phyloP scores from a whole-genome alignment of 495 filamentous ascomycete genomes.

The Evernia prunastri region DNA sequence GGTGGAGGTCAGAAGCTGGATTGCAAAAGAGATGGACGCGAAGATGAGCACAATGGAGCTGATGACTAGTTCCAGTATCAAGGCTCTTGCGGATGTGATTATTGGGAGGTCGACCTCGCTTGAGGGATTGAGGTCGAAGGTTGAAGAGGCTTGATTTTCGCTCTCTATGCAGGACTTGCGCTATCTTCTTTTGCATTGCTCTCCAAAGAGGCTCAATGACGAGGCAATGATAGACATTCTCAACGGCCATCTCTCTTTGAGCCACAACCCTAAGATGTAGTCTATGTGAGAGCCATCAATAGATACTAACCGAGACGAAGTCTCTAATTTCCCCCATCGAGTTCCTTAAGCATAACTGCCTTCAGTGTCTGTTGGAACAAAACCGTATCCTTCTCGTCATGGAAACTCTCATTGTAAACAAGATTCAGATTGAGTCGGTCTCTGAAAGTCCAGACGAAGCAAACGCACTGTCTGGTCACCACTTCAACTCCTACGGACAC shows the following conservation, averaged over 20 bases:
- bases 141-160: too few species aligned
- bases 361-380: neutral
- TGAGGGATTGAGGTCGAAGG: neutral
- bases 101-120: neutral
- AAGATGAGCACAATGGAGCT: slow-evolving; percentile 45
- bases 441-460: slow-evolving; percentile 27
- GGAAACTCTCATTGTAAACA: slow-evolving; percentile 33
- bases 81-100: slow-evolving; percentile 11
- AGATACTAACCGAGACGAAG: too few species aligned
- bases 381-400: slow-evolving; percentile 23
- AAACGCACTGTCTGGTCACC: slow-evolving; percentile 25
- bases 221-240: too few species aligned
- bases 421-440: slow-evolving; percentile 28
- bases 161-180: too few species aligned
- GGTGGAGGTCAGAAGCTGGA: slow-evolving; percentile 53
- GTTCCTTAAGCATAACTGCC: neutral
- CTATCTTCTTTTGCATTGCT: too few species aligned
- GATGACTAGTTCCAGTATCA: slow-evolving; percentile 15
- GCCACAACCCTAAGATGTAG: too few species aligned
- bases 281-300: too few species aligned
- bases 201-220: too few species aligned
- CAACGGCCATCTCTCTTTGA: too few species aligned
- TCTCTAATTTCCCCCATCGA: neutral
- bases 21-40: slow-evolving; percentile 39
- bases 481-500: slow-evolving; percentile 28